Evolutionary conservation across 1,139 yeast species (phyloP), one percentile per base, ranked within the genome.

Genomic region (Sugiyamaella neomexicana): DNA sequence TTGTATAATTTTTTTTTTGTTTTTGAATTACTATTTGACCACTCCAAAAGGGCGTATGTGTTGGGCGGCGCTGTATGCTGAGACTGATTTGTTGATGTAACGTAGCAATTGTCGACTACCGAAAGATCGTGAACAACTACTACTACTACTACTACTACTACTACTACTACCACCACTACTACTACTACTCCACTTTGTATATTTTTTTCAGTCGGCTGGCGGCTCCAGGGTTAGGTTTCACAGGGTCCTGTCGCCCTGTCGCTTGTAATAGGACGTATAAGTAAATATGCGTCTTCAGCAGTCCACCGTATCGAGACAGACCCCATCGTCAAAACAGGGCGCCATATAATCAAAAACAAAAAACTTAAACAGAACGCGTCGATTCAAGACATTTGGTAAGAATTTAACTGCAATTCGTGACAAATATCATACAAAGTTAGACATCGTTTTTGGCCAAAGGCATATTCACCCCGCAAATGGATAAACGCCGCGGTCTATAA

Each of bases 51-150:
- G 25, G 25, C 25, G 25, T n/a, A n/a, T n/a, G n/a, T 20, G 25
- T 5, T 20, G 25, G 25, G 25, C 25, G 3, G 25, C 25, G 25
- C 25, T 3, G 25, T 20, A 20, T 3, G 25, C 25, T 20, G 5
- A 20, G 25, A 20, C n/a, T n/a, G n/a, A n/a, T n/a, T n/a, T n/a
- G n/a, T n/a, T n/a, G n/a, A n/a, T 93, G 69, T 97, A 89, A 69
- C 80, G 84, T 17, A 80, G 93, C 53, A 86, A 87, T 32, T 82
- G n/a, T n/a, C n/a, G n/a, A n/a, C n/a, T n/a, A n/a, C n/a, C n/a
- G n/a, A n/a, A n/a, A n/a, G n/a, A n/a, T n/a, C n/a, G n/a, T n/a
- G n/a, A n/a, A n/a, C n/a, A n/a, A n/a, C n/a, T n/a, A n/a, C n/a
- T 85, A 65, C 93, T 34, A 13, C 16, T 34, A 29, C 34, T 9